These are phyloP conservation scores for Cladosporium sphaerospermum DNA, from an alignment of 2,329 filamentous ascomycete genomes.

Conservation along the genomic window DNA sequence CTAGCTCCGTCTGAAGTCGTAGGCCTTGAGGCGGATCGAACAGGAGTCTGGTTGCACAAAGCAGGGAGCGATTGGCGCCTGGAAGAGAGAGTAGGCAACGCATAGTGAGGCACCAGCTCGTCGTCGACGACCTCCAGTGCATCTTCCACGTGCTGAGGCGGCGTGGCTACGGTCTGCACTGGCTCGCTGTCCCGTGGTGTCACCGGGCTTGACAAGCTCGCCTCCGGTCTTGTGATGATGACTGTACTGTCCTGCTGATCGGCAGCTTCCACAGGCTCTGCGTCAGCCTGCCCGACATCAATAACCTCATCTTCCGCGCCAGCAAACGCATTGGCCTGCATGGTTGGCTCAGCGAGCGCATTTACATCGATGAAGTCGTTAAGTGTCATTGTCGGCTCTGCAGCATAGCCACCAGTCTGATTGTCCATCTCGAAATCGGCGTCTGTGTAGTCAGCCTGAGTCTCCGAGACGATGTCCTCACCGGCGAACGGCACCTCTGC, in stretches of 20 bases:
- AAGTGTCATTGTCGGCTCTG: slow-evolving; percentile 21
- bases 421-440: background rate
- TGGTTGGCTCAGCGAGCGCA: slow-evolving; percentile 19
- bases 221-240: slow-evolving; percentile 2
- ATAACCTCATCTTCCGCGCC: background rate
- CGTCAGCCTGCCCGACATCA: background rate
- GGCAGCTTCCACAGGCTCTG: background rate
- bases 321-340: background rate
- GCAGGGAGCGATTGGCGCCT: slow-evolving; percentile 29
- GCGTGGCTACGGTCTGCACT: background rate
- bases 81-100: slow-evolving; percentile 26
- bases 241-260: slow-evolving; percentile 5
- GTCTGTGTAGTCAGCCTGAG: background rate
- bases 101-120: slow-evolving; percentile 24
- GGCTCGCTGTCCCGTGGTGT: too few relatives aligned
- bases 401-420: background rate
- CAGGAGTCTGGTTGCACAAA: slow-evolving; percentile 16
- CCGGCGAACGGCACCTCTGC: background rate
- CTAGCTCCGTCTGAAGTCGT: slow-evolving; percentile 26
- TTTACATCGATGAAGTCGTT: slow-evolving; percentile 27
- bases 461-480: background rate
- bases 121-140: slow-evolving; percentile 9
- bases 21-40: slow-evolving; percentile 17
- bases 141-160: background rate
- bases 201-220: background rate